These are phyloP conservation scores for Neurospora discreta DNA, from an alignment of 495 filamentous ascomycete species.

Conservation along the genomic window DNA sequence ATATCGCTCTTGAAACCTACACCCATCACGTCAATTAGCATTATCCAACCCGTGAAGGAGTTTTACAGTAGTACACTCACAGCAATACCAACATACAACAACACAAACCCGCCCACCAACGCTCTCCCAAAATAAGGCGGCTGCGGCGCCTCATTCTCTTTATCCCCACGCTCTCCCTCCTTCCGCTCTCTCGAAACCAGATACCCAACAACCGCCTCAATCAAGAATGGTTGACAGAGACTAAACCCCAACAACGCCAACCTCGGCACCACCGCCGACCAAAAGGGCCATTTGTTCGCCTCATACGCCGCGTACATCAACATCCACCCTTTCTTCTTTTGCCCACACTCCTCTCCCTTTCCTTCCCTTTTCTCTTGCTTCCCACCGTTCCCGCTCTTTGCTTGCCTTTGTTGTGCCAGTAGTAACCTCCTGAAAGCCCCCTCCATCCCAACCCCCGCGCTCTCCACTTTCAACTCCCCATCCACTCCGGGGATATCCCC, in stretches of 20 bases:
- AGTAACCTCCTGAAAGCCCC: background rate
- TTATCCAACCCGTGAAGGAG: background rate
- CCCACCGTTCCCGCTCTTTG: too few species aligned
- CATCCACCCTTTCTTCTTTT: background rate
- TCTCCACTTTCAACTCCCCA: constrained; percentile 5
- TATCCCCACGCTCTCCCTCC: background rate
- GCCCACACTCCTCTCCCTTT: background rate
- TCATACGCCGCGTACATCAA: background rate
- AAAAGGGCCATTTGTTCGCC: constrained; percentile 4
- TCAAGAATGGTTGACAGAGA: constrained; percentile 8
- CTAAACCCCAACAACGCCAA: constrained; percentile 6
- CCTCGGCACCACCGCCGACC: constrained; percentile 1
- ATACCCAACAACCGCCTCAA: constrained; percentile 1
- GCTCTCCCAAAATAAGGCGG: constrained; percentile 29
- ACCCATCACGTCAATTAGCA: background rate
- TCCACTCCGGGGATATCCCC: constrained; percentile 21
- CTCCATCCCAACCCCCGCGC: background rate
- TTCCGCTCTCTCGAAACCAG: background rate
- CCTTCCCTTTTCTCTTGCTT: too few species aligned
- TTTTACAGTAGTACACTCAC: constrained; percentile 9
- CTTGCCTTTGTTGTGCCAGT: too few species aligned
- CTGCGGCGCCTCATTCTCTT: background rate
- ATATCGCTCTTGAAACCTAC: constrained; percentile 14
- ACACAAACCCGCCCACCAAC: constrained; percentile 42
- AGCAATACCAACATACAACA: constrained; percentile 47